A percentile compares a stretch with the other conserved stretches of the same genome.
Evolutionary conservation across 345 rosid genomes (phyloP).

Genomic region (Carallia pectinifolia): DNA sequence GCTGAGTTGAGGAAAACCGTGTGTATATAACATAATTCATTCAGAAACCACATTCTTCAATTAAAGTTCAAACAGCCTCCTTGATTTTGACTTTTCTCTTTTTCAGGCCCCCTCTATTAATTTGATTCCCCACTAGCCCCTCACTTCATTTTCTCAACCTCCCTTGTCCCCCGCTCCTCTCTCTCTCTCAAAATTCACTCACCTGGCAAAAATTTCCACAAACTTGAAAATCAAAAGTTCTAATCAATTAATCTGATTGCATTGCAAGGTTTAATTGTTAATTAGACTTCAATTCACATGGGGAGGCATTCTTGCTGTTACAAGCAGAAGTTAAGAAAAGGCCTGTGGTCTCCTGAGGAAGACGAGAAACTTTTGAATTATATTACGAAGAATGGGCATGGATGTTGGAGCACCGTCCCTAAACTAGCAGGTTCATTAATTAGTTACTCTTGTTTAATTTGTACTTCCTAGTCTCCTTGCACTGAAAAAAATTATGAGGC

Average conservation of each 20-base stretch:
- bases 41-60: conserved; percentile 26
- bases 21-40: not conserved
- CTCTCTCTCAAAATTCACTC: not conserved
- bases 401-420: conserved; percentile 91
- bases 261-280: conserved; percentile 11
- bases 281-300: conserved; percentile 34
- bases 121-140: conserved; percentile 37
- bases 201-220: conserved; percentile 8
- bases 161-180: too few relatives aligned
- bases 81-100: conserved; percentile 30
- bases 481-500: not conserved
- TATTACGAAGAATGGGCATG: conserved; percentile 69
- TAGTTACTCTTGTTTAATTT: not conserved
- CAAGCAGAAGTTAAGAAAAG: conserved; percentile 80
- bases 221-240: conserved; percentile 8
- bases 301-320: conserved; percentile 80
- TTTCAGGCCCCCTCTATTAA: conserved; percentile 30
- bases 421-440: conserved; percentile 67
- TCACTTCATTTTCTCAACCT: conserved; percentile 33
- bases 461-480: not conserved
- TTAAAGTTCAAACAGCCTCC: conserved; percentile 32
- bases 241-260: conserved; percentile 13
- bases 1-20: too few relatives aligned
- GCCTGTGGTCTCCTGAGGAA: conserved; percentile 92
- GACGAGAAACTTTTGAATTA: conserved; percentile 75